phyloP scores from a whole-genome alignment of 257 asterid genomes.

The Anisodus acutangulus region DNA sequence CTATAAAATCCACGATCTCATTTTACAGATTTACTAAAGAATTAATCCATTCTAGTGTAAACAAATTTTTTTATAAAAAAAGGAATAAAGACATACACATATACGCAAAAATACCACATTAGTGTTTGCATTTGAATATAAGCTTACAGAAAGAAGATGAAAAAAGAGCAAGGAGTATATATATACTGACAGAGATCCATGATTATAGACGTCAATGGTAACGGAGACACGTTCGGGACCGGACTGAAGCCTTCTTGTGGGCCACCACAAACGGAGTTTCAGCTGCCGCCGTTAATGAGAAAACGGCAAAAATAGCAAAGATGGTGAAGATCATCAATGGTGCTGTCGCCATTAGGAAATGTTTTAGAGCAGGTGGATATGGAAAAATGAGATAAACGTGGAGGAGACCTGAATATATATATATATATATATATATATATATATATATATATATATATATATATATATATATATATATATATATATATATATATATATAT shows the following conservation, averaged over 20 bases:
- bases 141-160: background rate
- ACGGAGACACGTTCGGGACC: conserved; percentile 53
- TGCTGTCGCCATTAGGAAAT: conserved; percentile 40
- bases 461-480: too few species aligned
- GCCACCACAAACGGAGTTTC: conserved; percentile 57
- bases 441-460: too few species aligned
- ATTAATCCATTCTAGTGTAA: background rate
- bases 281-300: conserved; percentile 34
- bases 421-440: too few species aligned
- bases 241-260: conserved; percentile 54
- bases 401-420: background rate
- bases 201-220: conserved; percentile 58
- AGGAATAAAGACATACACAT: background rate
- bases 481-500: background rate
- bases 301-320: conserved; percentile 33
- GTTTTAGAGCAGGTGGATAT: background rate
- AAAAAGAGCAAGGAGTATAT: conserved; percentile 21
- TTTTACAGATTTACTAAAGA: background rate
- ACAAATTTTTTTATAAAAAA: background rate
- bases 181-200: conserved; percentile 46
- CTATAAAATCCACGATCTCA: background rate
- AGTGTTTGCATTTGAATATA: background rate
- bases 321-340: conserved; percentile 32
- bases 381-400: background rate
- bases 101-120: background rate